Percentiles rank a stretch among this genome's conserved stretches.
These are phyloP conservation scores for Ceratobasidium sp. DNA, from an alignment of 1,284 basidiomycete species.

Conservation along the genomic window DNA sequence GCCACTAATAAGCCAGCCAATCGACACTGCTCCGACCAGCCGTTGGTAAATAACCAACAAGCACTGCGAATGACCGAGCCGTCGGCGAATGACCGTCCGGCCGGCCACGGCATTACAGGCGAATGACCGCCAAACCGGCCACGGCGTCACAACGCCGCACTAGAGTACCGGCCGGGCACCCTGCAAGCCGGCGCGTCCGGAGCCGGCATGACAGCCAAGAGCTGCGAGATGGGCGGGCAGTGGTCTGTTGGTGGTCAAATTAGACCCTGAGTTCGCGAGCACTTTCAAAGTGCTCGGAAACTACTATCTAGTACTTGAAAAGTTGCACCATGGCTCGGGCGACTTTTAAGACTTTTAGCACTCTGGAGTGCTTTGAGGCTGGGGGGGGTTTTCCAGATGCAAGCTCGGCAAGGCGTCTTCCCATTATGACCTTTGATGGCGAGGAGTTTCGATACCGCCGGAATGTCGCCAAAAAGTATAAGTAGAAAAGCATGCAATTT, in stretches of 20 bases:
- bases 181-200: background rate
- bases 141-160: background rate
- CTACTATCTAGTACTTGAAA: background rate
- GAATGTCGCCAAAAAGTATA: slow-evolving; percentile 55
- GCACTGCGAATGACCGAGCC: background rate
- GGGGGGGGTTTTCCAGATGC: slow-evolving; percentile 45
- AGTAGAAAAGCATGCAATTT: slow-evolving; percentile 50
- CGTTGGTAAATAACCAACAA: background rate
- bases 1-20: background rate
- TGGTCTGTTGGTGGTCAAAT: background rate
- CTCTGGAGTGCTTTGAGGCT: background rate
- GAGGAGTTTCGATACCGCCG: slow-evolving; percentile 55
- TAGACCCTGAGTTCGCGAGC: background rate
- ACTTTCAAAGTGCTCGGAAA: slow-evolving; percentile 4
- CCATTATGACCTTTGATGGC: slow-evolving; percentile 58
- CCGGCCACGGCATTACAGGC: no score
- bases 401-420: slow-evolving; percentile 56
- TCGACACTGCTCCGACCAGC: background rate
- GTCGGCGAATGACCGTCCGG: background rate
- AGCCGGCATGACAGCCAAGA: background rate
- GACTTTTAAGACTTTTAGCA: slow-evolving; percentile 1
- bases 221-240: background rate
- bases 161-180: background rate
- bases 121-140: background rate
- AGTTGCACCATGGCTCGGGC: background rate